A percentile compares a stretch with the other conserved stretches of the same genome.
Evolutionary conservation across 202 grass and related monocot species (phyloP).

Genomic region (Schoenoplectus triqueter): DNA sequence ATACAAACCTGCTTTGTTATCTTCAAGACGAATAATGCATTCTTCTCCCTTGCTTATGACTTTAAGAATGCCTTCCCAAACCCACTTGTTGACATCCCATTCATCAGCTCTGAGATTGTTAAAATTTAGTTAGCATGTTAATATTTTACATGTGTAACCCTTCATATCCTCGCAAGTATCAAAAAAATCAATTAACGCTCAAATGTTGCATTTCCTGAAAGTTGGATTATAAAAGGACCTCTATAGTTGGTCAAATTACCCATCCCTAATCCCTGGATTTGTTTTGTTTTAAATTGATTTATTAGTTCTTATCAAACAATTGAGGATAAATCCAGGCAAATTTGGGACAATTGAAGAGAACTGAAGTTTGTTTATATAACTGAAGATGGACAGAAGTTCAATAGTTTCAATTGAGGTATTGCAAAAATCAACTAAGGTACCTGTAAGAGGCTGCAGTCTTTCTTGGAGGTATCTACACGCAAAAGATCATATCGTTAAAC

Average conservation of each 20-base stretch:
- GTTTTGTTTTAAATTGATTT: not conserved
- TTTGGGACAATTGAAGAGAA: not conserved
- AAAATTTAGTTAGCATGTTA: not conserved
- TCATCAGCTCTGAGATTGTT: constrained; percentile 76
- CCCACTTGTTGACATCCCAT: constrained; percentile 98
- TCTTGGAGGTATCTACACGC: constrained; percentile 86
- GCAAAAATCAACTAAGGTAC: constrained; percentile 39
- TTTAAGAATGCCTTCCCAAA: constrained; percentile 91
- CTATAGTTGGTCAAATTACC: not conserved
- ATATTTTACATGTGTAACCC: not conserved
- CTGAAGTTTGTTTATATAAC: not conserved
- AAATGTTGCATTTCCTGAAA: not conserved
- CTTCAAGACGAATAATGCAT: constrained; percentile 93
- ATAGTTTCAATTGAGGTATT: constrained; percentile 15
- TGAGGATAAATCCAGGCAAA: constrained; percentile 8
- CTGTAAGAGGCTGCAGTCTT: constrained; percentile 91
- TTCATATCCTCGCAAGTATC: not conserved
- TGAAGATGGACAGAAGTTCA: not conserved
- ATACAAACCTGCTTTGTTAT: constrained; percentile 69
- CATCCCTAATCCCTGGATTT: not conserved
- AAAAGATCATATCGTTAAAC: constrained; percentile 22
- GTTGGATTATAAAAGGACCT: constrained; percentile 1
- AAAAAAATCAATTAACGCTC: constrained; percentile 4
- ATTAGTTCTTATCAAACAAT: not conserved
- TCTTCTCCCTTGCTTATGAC: constrained; percentile 93